Percentiles rank a stretch among this genome's conserved stretches.
phyloP scores from a whole-genome alignment of 2,329 filamentous ascomycete species.

The Colletotrichum gloeosporioides region DNA sequence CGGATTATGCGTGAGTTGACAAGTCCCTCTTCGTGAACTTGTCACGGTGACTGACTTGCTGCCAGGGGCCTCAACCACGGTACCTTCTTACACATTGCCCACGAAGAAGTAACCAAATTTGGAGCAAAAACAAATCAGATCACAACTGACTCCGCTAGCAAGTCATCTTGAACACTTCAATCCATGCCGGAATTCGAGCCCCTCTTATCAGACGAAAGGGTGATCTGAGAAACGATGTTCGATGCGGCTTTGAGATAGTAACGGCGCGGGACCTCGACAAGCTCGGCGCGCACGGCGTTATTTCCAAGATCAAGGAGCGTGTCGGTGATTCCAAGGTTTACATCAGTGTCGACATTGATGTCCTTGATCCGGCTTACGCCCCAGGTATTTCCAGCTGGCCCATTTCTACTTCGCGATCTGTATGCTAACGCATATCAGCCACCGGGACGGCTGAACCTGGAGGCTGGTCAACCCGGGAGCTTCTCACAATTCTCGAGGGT shows the following conservation, averaged over 20 bases:
- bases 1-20: slow-evolving; percentile 58
- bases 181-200: slow-evolving; percentile 67
- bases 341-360: slow-evolving; percentile 80
- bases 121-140: neutral
- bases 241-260: slow-evolving; percentile 64
- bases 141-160: slow-evolving; percentile 33
- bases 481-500: slow-evolving; percentile 76
- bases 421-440: slow-evolving; percentile 37
- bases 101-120: slow-evolving; percentile 52
- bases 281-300: slow-evolving; percentile 68
- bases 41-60: neutral
- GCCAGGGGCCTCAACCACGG: slow-evolving; percentile 62
- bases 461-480: slow-evolving; percentile 80
- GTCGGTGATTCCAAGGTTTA: slow-evolving; percentile 64
- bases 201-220: slow-evolving; percentile 52
- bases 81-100: slow-evolving; percentile 66
- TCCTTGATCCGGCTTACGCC: slow-evolving; percentile 72
- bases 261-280: slow-evolving; percentile 74
- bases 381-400: slow-evolving; percentile 49
- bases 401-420: neutral
- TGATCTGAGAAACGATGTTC: slow-evolving; percentile 60
- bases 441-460: slow-evolving; percentile 82
- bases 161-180: slow-evolving; percentile 60
- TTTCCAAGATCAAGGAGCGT: slow-evolving; percentile 65
- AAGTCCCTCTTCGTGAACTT: neutral